Conservation (phyloP, 345 rosid genomes). For the Eucalyptus viminalis region DNA sequence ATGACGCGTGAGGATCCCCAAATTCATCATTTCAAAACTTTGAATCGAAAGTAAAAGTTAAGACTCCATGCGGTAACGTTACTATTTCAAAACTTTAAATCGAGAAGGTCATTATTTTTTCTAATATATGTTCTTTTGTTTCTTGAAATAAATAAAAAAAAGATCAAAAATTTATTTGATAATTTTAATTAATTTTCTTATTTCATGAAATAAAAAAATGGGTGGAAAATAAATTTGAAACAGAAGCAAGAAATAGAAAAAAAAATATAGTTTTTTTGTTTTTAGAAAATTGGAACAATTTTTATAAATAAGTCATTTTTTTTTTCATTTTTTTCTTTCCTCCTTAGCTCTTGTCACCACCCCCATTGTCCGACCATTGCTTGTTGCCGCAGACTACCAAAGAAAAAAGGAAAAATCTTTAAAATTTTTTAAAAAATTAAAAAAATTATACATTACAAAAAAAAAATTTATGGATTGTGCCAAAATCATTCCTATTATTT, state of each 20-base stretch:
- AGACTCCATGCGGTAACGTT: no score
- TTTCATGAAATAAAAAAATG: accelerated
- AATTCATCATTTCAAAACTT: neutral
- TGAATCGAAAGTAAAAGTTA: neutral
- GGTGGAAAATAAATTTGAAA: no score
- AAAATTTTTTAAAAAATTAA: no score
- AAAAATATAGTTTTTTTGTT: no score
- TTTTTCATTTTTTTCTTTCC: accelerated
- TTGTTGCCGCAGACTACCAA: accelerated
- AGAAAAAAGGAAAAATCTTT: no score
- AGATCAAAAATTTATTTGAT: accelerated
- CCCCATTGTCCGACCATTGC: accelerated
- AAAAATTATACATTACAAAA: no score
- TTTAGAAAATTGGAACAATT: accelerated
- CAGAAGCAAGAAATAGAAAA: accelerated
- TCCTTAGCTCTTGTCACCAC: accelerated
- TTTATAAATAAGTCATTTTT: no score
- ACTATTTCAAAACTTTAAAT: no score
- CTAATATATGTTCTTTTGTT: accelerated
- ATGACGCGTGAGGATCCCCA: neutral
- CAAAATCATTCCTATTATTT: no score
- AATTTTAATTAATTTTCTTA: accelerated
- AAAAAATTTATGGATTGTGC: no score
- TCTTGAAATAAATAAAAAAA: no score
- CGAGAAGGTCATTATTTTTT: no score